Conservation (phyloP, 2,329 filamentous ascomycete species). For the Cryphonectria naterciae region DNA sequence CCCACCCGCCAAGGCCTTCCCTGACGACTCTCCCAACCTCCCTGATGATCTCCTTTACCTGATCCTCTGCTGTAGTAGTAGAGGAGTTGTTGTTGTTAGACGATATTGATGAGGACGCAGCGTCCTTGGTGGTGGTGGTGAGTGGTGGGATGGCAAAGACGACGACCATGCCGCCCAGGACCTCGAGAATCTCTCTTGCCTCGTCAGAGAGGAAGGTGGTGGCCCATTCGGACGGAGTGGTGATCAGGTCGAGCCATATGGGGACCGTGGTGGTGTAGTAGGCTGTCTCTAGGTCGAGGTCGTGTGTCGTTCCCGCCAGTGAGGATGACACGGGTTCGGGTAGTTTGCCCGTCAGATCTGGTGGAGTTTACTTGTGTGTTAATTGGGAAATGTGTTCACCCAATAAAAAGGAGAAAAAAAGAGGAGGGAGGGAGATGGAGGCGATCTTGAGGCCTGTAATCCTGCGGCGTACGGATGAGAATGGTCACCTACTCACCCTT, state of each 20-base stretch:
- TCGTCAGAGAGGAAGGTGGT: constrained; percentile 62
- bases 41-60: constrained; percentile 49
- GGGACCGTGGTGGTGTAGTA: constrained; percentile 67
- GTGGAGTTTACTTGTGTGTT: neutral
- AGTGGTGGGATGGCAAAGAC: constrained; percentile 51
- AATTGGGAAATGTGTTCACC: neutral
- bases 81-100: neutral
- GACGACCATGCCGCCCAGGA: constrained; percentile 63
- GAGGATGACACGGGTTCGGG: constrained; percentile 45
- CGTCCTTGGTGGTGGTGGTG: constrained; percentile 19
- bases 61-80: constrained; percentile 19
- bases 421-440: neutral
- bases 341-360: constrained; percentile 57
- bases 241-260: constrained; percentile 69
- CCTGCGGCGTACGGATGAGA: neutral
- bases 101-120: constrained; percentile 7
- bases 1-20: constrained; percentile 61
- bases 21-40: constrained; percentile 60
- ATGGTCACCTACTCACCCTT: constrained; percentile 48
- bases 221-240: constrained; percentile 57
- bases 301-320: constrained; percentile 64
- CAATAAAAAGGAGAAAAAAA: too few species aligned
- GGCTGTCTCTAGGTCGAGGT: constrained; percentile 56
- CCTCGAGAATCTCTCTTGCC: constrained; percentile 64
- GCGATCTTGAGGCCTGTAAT: neutral